Evolutionary conservation across 2,329 filamentous ascomycete genomes (phyloP), one percentile per base, ranked within the genome.

Genomic region (Neospermospora avenae): DNA sequence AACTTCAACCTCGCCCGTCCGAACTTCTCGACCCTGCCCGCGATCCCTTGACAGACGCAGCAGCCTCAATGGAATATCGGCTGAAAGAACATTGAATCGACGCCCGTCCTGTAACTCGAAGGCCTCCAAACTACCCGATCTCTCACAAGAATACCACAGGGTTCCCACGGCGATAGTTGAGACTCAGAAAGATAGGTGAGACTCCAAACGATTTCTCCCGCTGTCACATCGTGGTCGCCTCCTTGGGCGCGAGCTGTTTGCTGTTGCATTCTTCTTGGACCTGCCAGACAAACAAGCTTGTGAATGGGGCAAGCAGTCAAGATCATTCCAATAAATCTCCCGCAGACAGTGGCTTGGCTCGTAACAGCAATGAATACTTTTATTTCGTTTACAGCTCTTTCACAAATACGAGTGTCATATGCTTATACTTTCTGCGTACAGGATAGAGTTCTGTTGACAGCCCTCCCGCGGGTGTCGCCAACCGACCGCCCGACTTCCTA

Each of bases 401-500:
- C 22, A 14, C 42, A 52, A 56, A 54, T 45, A 35, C 41, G 58
- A 53, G 45, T 57, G 48, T 22, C 37, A 58, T 61, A 53, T 68
- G 65, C 61, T 65, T 51, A 37, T 59, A 20, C 56, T n/a, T 28
- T 51, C 37, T 59, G 20, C 56, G 20, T 28, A 10, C 53, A 57
- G 59, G 14, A 16, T 37, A 46, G 53, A 25, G 46, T 44, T 52
- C 48, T 34, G 46, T 48, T 52, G 64, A 64, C 59, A 66, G 65
- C 65, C n/a, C 66, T 59, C 58, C 57, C 55, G 61, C 62, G 63
- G 64, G 70, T 71, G 69, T 63, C 63, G 55, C 66, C 49, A 65
- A 20, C 56, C 28, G 51, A 53, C 44, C 57, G 42, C 45, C 37
- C 55, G 64, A 65, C 37, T 60, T 46, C 56, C 53, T 53, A 63